phyloP scores from a whole-genome alignment of 1,284 basidiomycete genomes.

The Phaffia rhodozyma region DNA sequence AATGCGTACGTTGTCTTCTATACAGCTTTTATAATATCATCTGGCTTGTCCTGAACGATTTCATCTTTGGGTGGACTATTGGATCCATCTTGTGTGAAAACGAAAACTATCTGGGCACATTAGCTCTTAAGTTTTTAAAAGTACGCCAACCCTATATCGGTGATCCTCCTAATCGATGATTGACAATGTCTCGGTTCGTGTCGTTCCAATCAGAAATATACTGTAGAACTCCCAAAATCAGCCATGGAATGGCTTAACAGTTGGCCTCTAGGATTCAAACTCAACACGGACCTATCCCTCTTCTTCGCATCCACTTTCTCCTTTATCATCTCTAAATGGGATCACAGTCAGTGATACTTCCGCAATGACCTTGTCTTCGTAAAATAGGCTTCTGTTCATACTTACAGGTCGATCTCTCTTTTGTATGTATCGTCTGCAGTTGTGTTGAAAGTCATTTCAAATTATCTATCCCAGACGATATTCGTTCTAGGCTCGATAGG shows the following conservation, averaged over 20 bases:
- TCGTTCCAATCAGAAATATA: slow-evolving; percentile 32
- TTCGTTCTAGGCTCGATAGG: background rate
- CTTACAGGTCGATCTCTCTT: background rate
- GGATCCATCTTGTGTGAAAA: slow-evolving; percentile 59
- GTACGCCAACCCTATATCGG: slow-evolving; percentile 28
- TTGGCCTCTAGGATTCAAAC: slow-evolving; percentile 92
- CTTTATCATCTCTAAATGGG: slow-evolving; percentile 53
- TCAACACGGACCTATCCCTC: slow-evolving; percentile 81
- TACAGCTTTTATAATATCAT: slow-evolving; percentile 75
- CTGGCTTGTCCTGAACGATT: slow-evolving; percentile 83
- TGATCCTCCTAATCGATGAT: background rate
- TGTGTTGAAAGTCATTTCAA: slow-evolving; percentile 18
- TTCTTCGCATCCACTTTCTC: slow-evolving; percentile 66
- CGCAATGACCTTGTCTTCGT: background rate
- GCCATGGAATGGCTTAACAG: slow-evolving; percentile 73
- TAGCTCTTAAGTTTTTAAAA: slow-evolving; percentile 37
- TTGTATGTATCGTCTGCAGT: background rate
- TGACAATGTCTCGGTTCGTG: background rate
- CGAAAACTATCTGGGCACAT: slow-evolving; percentile 32
- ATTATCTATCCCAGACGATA: slow-evolving; percentile 15
- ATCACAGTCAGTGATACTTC: slow-evolving; percentile 40
- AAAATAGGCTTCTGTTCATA: background rate
- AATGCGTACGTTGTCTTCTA: too few species aligned
- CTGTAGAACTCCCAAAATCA: slow-evolving; percentile 44
- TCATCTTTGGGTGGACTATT: slow-evolving; percentile 63